Conservation (phyloP, 2,329 filamentous ascomycete genomes). For the Pestalotiopsis sp. region DNA sequence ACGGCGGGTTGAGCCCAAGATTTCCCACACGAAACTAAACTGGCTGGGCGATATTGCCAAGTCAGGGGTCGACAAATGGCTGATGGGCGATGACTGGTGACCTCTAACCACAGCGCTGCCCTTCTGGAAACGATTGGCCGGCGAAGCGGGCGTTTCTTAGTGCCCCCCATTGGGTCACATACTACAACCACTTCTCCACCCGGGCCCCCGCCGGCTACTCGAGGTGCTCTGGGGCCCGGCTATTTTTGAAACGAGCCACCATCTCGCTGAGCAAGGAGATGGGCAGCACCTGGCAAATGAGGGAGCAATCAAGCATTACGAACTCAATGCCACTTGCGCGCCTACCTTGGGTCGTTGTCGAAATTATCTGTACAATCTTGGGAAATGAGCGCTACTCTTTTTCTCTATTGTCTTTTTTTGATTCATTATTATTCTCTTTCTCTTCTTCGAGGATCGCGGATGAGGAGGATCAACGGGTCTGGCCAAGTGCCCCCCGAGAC, state of each 20-base stretch:
- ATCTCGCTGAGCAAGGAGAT: not conserved
- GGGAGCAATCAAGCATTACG: conserved; percentile 9
- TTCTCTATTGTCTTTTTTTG: not conserved
- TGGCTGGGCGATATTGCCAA: not conserved
- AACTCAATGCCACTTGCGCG: conserved; percentile 10
- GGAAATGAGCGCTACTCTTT: not conserved
- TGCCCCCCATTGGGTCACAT: too few relatives aligned
- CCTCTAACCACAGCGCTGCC: not conserved
- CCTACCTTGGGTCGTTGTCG: not conserved
- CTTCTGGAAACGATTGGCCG: conserved; percentile 3
- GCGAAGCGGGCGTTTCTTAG: not conserved
- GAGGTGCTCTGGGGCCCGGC: not conserved
- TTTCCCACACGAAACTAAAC: too few relatives aligned
- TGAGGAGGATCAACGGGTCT: too few relatives aligned
- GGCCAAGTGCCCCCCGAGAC: too few relatives aligned
- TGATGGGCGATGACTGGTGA: not conserved
- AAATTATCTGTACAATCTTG: not conserved
- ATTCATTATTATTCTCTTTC: not conserved
- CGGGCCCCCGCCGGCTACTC: not conserved
- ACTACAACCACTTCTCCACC: not conserved
- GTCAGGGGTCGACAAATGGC: not conserved
- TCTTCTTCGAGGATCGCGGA: not conserved
- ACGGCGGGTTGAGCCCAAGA: too few relatives aligned
- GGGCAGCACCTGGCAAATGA: conserved; percentile 9
- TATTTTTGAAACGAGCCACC: conserved; percentile 13